Evolutionary conservation across 2,329 filamentous ascomycete species (phyloP).

Genomic region (Ceratocystis harringtonii): DNA sequence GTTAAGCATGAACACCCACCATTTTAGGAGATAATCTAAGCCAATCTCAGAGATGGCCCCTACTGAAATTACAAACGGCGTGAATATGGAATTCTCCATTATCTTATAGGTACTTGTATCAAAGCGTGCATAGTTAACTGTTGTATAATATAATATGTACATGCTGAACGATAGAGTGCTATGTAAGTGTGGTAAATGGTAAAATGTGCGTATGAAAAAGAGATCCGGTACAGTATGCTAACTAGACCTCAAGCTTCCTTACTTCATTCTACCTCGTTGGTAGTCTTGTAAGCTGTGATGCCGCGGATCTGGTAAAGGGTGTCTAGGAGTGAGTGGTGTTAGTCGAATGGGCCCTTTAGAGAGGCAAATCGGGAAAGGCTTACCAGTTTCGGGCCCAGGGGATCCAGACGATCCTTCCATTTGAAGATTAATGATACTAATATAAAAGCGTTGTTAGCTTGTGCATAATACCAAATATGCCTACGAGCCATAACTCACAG

Average conservation of each 20-base stretch:
- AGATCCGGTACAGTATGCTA: neutral
- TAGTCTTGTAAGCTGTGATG: conserved; percentile 1
- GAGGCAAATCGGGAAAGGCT: neutral
- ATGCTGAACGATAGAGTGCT: neutral
- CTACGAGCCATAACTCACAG: conserved; percentile 23
- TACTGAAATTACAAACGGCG: too few species aligned
- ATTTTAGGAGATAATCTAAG: too few species aligned
- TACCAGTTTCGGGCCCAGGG: conserved; percentile 25
- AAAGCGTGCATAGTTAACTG: too few species aligned
- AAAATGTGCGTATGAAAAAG: neutral
- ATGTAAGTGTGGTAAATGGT: neutral
- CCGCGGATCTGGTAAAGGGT: conserved; percentile 11
- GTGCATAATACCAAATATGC: neutral
- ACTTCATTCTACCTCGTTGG: neutral
- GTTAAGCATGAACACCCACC: too few species aligned
- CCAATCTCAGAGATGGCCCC: too few species aligned
- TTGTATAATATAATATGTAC: neutral
- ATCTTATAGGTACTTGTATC: too few species aligned
- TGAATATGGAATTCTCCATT: too few species aligned
- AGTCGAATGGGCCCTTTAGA: neutral
- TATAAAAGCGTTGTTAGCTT: neutral
- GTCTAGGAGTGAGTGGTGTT: neutral
- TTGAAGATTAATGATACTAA: conserved; percentile 31
- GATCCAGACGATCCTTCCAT: conserved; percentile 33
- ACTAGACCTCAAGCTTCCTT: neutral